These are phyloP conservation scores for Orbilia ellipsospora DNA, from an alignment of 2,329 filamentous ascomycete species.

Conservation along the genomic window DNA sequence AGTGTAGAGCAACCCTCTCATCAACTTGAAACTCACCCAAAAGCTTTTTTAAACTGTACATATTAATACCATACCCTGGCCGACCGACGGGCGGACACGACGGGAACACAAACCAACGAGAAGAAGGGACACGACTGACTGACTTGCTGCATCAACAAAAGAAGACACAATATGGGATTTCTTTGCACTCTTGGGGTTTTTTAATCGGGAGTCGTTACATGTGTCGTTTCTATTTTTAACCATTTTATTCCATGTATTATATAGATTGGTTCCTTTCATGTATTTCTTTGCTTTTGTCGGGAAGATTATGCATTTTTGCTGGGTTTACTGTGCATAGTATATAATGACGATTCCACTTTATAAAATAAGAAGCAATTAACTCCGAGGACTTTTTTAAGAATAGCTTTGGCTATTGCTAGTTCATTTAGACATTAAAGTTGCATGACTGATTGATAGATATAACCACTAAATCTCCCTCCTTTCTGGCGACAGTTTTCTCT, in stretches of 20 bases:
- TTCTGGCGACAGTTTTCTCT: too few species aligned
- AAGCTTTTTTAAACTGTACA: slow-evolving; percentile 1
- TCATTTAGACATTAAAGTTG: too few species aligned
- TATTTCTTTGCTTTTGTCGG: slow-evolving; percentile 1
- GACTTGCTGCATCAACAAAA: not conserved
- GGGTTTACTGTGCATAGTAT: too few species aligned
- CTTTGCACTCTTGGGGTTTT: slow-evolving; percentile 20
- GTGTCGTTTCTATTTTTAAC: not conserved
- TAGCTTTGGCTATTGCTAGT: too few species aligned
- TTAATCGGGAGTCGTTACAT: slow-evolving; percentile 24
- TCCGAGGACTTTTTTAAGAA: too few species aligned
- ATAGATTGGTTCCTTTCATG: slow-evolving; percentile 4
- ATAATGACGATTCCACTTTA: slow-evolving; percentile 50
- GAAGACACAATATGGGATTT: not conserved
- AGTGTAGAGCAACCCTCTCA: too few species aligned
- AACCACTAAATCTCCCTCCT: too few species aligned
- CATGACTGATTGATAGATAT: too few species aligned
- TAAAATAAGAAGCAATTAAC: slow-evolving; percentile 7
- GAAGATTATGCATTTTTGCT: slow-evolving; percentile 18
- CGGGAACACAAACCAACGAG: not conserved
- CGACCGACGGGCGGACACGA: not conserved
- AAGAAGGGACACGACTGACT: not conserved
- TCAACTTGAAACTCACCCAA: too few species aligned
- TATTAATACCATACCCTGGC: slow-evolving; percentile 1
- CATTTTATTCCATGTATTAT: slow-evolving; percentile 38